Evolutionary conservation across 2,329 filamentous ascomycete species (phyloP), one percentile per base, ranked within the genome.

Genomic region (Penicillium sp.): DNA sequence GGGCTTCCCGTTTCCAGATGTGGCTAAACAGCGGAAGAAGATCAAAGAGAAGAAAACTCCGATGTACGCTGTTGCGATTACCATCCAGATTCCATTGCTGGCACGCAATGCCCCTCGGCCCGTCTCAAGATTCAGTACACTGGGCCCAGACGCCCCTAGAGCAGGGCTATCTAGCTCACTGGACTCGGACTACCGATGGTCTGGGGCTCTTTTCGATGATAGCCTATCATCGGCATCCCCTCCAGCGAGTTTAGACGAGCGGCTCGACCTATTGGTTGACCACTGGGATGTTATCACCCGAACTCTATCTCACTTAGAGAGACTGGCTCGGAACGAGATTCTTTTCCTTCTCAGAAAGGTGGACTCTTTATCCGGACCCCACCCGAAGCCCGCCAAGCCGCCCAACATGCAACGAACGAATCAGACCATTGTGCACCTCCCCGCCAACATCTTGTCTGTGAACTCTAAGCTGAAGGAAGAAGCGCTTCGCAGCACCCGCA

Each of bases 281-380:
- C 80, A 82, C 54, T 84, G 81, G 81, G 81, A 84, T 63, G 76
- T 83, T 56, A 81, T 84, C 53, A 78, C 79, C 46, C 75, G 81
- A 21, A 81, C 80, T 2, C 66, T 84, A 23, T 79, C 79, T 2
- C 78, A 76, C 49, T 68, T 84, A 12, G 80, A 84, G 60, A 74
- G 74, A 49, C 65, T 80, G 13, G 79, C 80, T 4, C 75, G 78
- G 45, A 76, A 76, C 47, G 78, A 80, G 52, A 81, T 84, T 39
- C 65, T 80, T 26, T 73, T 72, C 26, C 69, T 79, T 9, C 70
- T 83, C 58, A 79, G 78, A 55, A 71, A 73, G 18, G 74, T 76
- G 43, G 78, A 81, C 52, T 65, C 72, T 12, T 57, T 67, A 16
- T 69, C 74, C 8, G 63, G 65, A 28, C 65, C 72, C 21, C 70